These are phyloP conservation scores for Arthrobotrys sphaeroides DNA, from an alignment of 2,329 filamentous ascomycete species.

Conservation along the genomic window DNA sequence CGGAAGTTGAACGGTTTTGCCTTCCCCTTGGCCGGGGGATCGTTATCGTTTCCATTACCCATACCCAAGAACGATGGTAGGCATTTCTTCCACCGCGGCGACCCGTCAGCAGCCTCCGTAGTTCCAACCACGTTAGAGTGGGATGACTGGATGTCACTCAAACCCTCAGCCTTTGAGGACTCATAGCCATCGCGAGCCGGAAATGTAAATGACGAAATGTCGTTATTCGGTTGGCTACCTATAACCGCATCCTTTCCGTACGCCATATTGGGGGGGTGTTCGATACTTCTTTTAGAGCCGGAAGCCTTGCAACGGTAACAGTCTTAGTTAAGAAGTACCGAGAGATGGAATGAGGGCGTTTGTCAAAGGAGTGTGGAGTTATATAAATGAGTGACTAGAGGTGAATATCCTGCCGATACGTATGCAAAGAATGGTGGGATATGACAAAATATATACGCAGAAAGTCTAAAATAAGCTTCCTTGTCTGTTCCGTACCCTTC, in stretches of 20 bases:
- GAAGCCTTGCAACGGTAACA: no score
- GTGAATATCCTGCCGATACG: background rate
- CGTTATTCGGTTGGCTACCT: conserved; percentile 16
- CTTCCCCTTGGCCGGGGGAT: background rate
- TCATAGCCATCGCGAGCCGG: conserved; percentile 11
- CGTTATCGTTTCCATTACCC: background rate
- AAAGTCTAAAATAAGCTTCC: conserved; percentile 52
- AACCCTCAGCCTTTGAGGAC: conserved; percentile 14
- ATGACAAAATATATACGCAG: conserved; percentile 43
- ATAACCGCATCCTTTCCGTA: conserved; percentile 15
- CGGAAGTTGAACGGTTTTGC: conserved; percentile 59
- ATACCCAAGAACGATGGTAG: conserved; percentile 37
- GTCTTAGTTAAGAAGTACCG: background rate
- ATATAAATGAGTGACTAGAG: conserved; percentile 28
- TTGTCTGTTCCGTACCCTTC: conserved; percentile 21
- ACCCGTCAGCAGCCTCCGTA: conserved; percentile 14
- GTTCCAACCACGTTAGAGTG: conserved; percentile 51
- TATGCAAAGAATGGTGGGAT: conserved; percentile 17
- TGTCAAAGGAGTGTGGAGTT: background rate
- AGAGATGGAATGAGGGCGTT: background rate
- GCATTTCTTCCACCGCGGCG: conserved; percentile 36
- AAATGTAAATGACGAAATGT: conserved; percentile 34
- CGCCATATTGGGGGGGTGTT: conserved; percentile 30
- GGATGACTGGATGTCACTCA: conserved; percentile 36
- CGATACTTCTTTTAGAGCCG: background rate